A percentile compares a stretch with the other conserved stretches of the same genome.
Evolutionary conservation across 306 rosid species (phyloP).

Genomic region (Neltuma alba): DNA sequence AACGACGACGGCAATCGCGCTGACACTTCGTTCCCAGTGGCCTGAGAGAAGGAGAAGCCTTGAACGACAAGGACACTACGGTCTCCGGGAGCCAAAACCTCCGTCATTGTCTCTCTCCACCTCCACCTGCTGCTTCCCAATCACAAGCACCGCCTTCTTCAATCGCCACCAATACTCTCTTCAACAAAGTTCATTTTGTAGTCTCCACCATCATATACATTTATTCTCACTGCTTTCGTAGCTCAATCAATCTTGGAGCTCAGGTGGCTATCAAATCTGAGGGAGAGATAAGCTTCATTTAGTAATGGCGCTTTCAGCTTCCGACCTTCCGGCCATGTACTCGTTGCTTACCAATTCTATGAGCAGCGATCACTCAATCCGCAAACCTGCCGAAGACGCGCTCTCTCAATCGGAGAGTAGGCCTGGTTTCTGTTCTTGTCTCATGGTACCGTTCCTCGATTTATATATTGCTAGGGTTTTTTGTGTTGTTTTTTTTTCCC

Average conservation of each 20-base stretch:
- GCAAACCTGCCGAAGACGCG: conserved; percentile 74
- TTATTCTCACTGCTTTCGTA: neutral
- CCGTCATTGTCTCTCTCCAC: neutral
- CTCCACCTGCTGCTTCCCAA: conserved; percentile 3
- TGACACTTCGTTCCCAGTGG: neutral
- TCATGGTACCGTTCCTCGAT: conserved; percentile 49
- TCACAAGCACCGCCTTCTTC: neutral
- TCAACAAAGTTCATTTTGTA: neutral
- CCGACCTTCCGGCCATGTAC: conserved; percentile 88
- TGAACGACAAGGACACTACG: neutral
- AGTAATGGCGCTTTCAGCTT: conserved; percentile 65
- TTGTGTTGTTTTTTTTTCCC: neutral
- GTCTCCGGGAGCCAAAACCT: conserved; percentile 2
- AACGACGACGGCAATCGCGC: conserved; percentile 29
- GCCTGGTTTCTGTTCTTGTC: conserved; percentile 93
- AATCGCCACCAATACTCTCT: neutral
- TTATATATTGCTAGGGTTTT: conserved; percentile 48
- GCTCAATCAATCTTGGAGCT: conserved; percentile 3
- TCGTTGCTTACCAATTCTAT: conserved; percentile 73
- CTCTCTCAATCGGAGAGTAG: conserved; percentile 82
- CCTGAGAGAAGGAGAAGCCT: conserved; percentile 23
- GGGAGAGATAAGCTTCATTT: neutral
- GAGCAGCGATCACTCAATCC: conserved; percentile 76
- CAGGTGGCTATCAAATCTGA: neutral
- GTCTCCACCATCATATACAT: neutral